Conservation (phyloP, 148 eudicot genomes). For the Chenopodium suecicum region DNA sequence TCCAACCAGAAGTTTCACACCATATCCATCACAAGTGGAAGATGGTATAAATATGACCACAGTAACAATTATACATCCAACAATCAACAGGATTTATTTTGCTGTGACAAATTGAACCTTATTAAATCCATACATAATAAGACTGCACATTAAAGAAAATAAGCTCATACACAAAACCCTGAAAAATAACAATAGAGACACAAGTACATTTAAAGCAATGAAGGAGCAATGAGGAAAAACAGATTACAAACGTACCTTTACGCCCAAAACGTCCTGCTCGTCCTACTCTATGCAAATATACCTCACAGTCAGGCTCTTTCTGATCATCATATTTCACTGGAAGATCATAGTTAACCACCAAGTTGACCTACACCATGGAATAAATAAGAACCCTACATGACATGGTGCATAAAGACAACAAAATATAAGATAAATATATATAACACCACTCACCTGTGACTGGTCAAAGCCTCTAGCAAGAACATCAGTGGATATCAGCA, state of each 20-base stretch:
- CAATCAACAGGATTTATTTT: neutral
- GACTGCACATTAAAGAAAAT: neutral
- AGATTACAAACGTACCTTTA: slow-evolving; percentile 53
- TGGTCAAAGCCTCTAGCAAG: slow-evolving; percentile 97
- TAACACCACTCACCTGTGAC: slow-evolving; percentile 49
- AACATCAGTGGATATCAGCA: slow-evolving; percentile 87
- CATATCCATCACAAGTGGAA: neutral
- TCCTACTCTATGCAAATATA: slow-evolving; percentile 92
- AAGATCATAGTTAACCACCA: slow-evolving; percentile 91
- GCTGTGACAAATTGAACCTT: neutral
- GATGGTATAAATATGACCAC: neutral
- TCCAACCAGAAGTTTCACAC: neutral
- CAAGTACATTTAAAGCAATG: neutral
- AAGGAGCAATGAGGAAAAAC: neutral
- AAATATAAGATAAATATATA: neutral
- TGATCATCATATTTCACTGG: slow-evolving; percentile 46
- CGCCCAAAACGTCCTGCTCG: slow-evolving; percentile 98
- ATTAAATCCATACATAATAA: neutral
- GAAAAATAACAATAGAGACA: neutral
- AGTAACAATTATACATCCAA: neutral
- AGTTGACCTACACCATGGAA: slow-evolving; percentile 57
- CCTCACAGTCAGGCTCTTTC: slow-evolving; percentile 81
- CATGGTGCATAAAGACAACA: neutral
- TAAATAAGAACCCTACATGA: slow-evolving; percentile 4
- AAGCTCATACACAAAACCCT: neutral